Conservation (phyloP, 2,329 filamentous ascomycete species). For the Fusarium sp. region DNA sequence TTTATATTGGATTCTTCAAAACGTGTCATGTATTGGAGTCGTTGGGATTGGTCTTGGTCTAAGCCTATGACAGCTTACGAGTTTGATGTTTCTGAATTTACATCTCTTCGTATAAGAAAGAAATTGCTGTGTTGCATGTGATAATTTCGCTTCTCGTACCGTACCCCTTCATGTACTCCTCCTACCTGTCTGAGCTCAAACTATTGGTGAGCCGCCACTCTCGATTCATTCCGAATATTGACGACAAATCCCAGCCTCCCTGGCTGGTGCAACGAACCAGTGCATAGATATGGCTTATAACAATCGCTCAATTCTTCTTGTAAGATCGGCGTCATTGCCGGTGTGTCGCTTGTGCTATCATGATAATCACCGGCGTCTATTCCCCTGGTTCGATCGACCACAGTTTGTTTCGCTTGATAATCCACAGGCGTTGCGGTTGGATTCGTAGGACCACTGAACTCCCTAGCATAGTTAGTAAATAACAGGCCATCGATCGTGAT, state of each 20-base stretch:
- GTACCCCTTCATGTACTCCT: background rate
- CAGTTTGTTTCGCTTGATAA: background rate
- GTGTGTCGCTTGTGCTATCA: background rate
- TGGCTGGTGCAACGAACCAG: background rate
- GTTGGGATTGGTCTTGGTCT: slow-evolving; percentile 13
- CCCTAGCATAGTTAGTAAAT: background rate
- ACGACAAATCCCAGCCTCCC: background rate
- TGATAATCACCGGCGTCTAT: background rate
- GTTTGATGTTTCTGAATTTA: background rate
- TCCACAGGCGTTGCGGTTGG: background rate
- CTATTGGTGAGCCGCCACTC: background rate
- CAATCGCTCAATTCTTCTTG: background rate
- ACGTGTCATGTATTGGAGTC: slow-evolving; percentile 24
- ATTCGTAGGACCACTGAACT: background rate
- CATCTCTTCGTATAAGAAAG: background rate
- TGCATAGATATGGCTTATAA: background rate
- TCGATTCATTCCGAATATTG: background rate
- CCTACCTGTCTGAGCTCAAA: background rate
- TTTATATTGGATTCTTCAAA: slow-evolving; percentile 15
- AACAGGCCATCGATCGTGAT: background rate
- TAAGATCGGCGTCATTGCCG: background rate
- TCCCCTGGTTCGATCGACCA: background rate
- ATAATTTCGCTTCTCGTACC: background rate
- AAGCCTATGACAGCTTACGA: background rate
- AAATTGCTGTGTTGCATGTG: too few relatives aligned